Evolutionary conservation across 495 filamentous ascomycete species (phyloP).

Genomic region (Xylaria venustula): DNA sequence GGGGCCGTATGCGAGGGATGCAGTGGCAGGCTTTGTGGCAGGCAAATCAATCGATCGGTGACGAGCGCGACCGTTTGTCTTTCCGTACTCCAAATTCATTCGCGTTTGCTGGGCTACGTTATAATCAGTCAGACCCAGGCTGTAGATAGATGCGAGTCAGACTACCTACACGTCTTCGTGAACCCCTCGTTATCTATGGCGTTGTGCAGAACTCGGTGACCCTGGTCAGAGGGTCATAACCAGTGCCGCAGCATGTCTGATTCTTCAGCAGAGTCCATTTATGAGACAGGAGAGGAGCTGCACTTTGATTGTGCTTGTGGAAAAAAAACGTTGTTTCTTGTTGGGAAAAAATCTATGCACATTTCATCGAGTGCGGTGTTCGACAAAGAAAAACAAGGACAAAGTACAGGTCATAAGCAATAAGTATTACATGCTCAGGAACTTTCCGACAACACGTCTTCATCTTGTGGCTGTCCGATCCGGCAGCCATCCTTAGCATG

Average conservation of each 20-base stretch:
- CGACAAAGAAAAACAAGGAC: constrained; percentile 33
- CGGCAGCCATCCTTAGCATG: constrained; percentile 14
- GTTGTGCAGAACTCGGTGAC: background rate
- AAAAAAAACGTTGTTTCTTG: background rate
- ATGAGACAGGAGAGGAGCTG: background rate
- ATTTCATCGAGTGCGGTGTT: constrained; percentile 30
- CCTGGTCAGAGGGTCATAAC: background rate
- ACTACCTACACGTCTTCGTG: background rate
- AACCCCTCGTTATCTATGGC: background rate
- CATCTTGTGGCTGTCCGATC: constrained; percentile 4
- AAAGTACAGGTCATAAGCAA: constrained; percentile 36
- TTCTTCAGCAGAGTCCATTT: background rate
- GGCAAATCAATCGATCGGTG: background rate
- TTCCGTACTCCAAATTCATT: too few relatives aligned
- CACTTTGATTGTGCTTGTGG: background rate
- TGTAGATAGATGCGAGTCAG: too few relatives aligned
- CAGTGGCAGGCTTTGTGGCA: background rate
- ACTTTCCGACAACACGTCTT: constrained; percentile 19
- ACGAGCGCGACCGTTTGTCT: background rate
- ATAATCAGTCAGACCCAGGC: too few relatives aligned
- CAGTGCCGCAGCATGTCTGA: background rate
- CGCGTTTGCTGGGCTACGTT: too few relatives aligned
- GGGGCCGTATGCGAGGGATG: constrained; percentile 1
- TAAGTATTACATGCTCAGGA: constrained; percentile 53
- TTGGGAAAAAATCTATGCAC: constrained; percentile 19